Evolutionary conservation across 441 rosid species (phyloP).

Genomic region (Erodium texanum): DNA sequence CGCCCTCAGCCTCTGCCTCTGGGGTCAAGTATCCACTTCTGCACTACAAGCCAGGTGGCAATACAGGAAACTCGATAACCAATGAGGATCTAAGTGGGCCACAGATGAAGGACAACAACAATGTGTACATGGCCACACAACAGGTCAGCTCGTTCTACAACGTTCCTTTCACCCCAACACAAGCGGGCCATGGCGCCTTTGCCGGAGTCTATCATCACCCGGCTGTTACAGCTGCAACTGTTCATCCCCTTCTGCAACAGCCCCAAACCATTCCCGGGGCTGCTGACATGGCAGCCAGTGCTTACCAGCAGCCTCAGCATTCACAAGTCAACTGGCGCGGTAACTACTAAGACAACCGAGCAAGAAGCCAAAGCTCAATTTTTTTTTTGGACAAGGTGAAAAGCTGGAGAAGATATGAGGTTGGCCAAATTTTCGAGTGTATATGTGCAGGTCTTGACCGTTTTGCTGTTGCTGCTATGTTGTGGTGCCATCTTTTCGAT

Average conservation of each 20-base stretch:
- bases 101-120: slow-evolving; percentile 73
- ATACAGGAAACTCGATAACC: slow-evolving; percentile 40
- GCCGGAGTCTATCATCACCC: slow-evolving; percentile 70
- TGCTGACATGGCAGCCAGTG: slow-evolving; percentile 63
- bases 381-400: slow-evolving; percentile 33
- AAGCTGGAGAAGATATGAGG: slow-evolving; percentile 22
- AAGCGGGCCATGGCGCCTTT: slow-evolving; percentile 61
- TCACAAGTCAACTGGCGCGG: slow-evolving; percentile 86
- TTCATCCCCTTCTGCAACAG: slow-evolving; percentile 75
- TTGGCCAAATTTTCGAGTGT: slow-evolving; percentile 18
- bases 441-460: slow-evolving; percentile 31
- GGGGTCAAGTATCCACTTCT: slow-evolving; percentile 76
- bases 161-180: slow-evolving; percentile 55
- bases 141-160: slow-evolving; percentile 85
- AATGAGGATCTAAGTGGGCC: slow-evolving; percentile 58
- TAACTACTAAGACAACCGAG: slow-evolving; percentile 50
- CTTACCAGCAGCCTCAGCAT: slow-evolving; percentile 92
- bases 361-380: slow-evolving; percentile 25
- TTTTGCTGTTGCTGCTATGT: slow-evolving; percentile 26
- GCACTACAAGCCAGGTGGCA: slow-evolving; percentile 71
- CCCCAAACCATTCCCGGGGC: slow-evolving; percentile 65
- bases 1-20: slow-evolving; percentile 53
- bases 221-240: slow-evolving; percentile 59
- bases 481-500: slow-evolving; percentile 23
- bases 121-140: slow-evolving; percentile 58